Conservation (phyloP, 495 filamentous ascomycete species). For the Tuber microsphaerosporum region DNA sequence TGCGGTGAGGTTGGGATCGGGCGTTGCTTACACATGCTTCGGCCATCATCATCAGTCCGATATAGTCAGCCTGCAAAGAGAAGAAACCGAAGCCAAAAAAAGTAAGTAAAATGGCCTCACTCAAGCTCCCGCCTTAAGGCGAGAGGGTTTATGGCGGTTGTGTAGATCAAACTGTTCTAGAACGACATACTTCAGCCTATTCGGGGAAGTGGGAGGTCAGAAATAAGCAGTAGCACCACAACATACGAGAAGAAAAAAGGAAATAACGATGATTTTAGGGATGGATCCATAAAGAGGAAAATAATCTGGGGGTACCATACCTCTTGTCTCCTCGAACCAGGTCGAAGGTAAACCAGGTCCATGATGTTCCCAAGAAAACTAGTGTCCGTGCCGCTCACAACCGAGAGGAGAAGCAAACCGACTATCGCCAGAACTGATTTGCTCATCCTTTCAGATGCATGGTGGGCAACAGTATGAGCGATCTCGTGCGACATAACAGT, state of each 20-base stretch:
- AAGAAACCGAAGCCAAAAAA: not conserved
- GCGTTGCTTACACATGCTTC: conserved; percentile 42
- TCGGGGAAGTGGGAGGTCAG: not conserved
- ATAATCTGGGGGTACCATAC: conserved; percentile 32
- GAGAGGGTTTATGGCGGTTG: not conserved
- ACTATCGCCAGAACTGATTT: conserved; percentile 53
- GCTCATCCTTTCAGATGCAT: conserved; percentile 69
- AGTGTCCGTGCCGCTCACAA: conserved; percentile 57
- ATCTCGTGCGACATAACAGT: conserved; percentile 83
- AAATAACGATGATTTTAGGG: not conserved
- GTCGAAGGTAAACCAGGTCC: conserved; percentile 59
- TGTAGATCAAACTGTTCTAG: not conserved
- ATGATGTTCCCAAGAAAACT: conserved; percentile 53
- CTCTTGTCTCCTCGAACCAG: conserved; percentile 65
- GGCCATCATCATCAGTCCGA: conserved; percentile 67
- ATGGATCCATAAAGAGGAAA: not conserved
- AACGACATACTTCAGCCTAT: conserved; percentile 46
- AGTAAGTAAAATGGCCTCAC: not conserved
- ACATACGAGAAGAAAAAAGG: not conserved
- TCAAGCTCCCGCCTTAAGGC: not conserved
- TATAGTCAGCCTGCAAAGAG: conserved; percentile 67
- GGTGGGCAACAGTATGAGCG: conserved; percentile 79
- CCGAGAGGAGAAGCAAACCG: conserved; percentile 49
- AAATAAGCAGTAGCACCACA: not conserved
- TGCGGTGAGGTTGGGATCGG: conserved; percentile 19